Evolutionary conservation across 2,329 filamentous ascomycete species (phyloP).

Genomic region (Graphilbum fragrans): DNA sequence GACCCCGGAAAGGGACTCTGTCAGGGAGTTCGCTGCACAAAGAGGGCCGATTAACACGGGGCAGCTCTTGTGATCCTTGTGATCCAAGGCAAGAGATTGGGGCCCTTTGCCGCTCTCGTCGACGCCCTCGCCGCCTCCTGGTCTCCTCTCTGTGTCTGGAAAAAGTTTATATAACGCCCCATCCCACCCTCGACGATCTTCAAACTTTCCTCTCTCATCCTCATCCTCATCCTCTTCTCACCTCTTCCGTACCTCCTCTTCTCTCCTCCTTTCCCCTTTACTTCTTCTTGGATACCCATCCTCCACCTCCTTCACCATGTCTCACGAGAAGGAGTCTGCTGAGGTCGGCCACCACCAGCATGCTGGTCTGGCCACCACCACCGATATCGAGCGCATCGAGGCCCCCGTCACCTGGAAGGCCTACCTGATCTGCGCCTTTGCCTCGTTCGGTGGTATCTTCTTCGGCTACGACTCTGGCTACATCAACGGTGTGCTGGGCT

Average conservation of each 20-base stretch:
- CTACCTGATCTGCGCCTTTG: constrained; percentile 58
- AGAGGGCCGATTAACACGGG: too few species aligned
- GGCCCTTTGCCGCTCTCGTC: too few species aligned
- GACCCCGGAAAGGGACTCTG: too few species aligned
- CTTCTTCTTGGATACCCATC: not conserved
- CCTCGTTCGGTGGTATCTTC: constrained; percentile 62
- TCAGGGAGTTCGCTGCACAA: too few species aligned
- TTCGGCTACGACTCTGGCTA: constrained; percentile 72
- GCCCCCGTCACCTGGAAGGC: constrained; percentile 58
- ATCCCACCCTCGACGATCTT: too few species aligned
- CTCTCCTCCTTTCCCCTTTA: not conserved
- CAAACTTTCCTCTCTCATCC: too few species aligned
- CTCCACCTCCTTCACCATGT: constrained; percentile 3
- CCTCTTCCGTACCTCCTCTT: not conserved
- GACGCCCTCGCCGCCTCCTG: too few species aligned
- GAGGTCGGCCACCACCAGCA: constrained; percentile 3
- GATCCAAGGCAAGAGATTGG: too few species aligned
- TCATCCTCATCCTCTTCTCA: not conserved
- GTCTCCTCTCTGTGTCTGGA: too few species aligned
- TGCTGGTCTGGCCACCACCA: constrained; percentile 16
- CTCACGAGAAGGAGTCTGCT: constrained; percentile 7
- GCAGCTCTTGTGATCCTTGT: too few species aligned
- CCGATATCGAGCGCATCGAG: constrained; percentile 49
- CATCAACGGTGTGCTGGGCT: constrained; percentile 53
- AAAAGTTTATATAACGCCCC: too few species aligned